A percentile compares a stretch with the other conserved stretches of the same genome.
Conservation (phyloP, 768 basidiomycete species). For the Boletus speciosus region DNA sequence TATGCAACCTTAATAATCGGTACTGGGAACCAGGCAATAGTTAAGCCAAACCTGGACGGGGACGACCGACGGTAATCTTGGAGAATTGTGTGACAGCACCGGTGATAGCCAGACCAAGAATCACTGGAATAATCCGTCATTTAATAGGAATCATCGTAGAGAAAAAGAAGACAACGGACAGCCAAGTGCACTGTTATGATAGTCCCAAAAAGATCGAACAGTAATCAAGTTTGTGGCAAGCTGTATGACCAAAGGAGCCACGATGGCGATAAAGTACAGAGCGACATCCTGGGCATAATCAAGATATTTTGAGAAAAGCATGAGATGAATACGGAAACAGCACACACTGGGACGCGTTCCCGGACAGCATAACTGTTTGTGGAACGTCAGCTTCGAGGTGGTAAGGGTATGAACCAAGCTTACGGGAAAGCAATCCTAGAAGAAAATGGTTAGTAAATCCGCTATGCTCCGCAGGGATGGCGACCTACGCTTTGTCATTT, state of each 20-base stretch:
- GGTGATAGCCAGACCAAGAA: slow-evolving; percentile 71
- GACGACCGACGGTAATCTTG: slow-evolving; percentile 87
- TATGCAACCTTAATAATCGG: background rate
- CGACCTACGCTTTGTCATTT: slow-evolving; percentile 62
- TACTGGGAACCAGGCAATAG: background rate
- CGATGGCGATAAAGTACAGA: slow-evolving; percentile 50
- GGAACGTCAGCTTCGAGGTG: slow-evolving; percentile 4
- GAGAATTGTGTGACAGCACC: slow-evolving; percentile 80
- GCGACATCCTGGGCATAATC: slow-evolving; percentile 38
- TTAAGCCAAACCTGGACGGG: slow-evolving; percentile 64
- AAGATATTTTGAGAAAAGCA: background rate
- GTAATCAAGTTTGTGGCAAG: slow-evolving; percentile 67
- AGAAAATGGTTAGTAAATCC: slow-evolving; percentile 15
- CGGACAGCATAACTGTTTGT: slow-evolving; percentile 57
- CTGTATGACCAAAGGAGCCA: slow-evolving; percentile 69
- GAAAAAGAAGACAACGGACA: slow-evolving; percentile 33
- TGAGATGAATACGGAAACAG: background rate
- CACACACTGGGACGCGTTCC: slow-evolving; percentile 73
- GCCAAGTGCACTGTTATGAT: slow-evolving; percentile 62
- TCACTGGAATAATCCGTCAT: slow-evolving; percentile 40
- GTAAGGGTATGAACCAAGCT: background rate
- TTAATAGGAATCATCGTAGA: slow-evolving; percentile 20
- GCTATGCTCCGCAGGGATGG: background rate
- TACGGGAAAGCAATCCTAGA: slow-evolving; percentile 25
- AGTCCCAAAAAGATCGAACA: slow-evolving; percentile 84